phyloP scores from a whole-genome alignment of 768 basidiomycete genomes.

The Amanita muscaria region DNA sequence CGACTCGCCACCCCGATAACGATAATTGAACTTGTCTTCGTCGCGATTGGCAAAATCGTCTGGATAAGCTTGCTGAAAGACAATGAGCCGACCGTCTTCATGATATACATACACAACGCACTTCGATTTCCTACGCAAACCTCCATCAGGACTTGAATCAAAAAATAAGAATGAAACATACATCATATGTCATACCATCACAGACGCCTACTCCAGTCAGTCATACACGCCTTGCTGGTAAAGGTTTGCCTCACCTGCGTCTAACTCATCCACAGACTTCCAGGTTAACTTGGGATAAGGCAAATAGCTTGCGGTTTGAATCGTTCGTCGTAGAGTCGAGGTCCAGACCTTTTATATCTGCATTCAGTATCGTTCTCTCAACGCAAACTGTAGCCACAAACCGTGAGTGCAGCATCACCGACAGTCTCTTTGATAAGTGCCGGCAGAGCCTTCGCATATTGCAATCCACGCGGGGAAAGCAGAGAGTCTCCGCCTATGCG shows the following conservation, averaged over 20 bases:
- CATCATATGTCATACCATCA: slow-evolving; percentile 97
- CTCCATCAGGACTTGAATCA: not conserved
- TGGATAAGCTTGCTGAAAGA: slow-evolving; percentile 75
- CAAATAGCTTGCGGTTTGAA: slow-evolving; percentile 77
- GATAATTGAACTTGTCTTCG: slow-evolving; percentile 99
- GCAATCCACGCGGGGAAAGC: slow-evolving; percentile 73
- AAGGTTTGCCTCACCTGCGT: slow-evolving; percentile 51
- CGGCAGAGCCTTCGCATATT: slow-evolving; percentile 83
- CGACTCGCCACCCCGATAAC: slow-evolving; percentile 94
- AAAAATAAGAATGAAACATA: slow-evolving; percentile 11
- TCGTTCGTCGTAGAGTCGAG: slow-evolving; percentile 89
- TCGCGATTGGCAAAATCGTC: slow-evolving; percentile 98
- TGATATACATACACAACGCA: slow-evolving; percentile 19
- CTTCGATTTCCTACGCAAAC: slow-evolving; percentile 72
- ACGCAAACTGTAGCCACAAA: slow-evolving; percentile 24
- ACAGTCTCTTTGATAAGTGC: slow-evolving; percentile 84
- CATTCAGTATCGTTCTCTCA: not conserved
- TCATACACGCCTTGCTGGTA: not conserved
- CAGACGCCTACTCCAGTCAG: slow-evolving; percentile 56
- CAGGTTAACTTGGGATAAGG: slow-evolving; percentile 91
- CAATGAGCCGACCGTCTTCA: not conserved
- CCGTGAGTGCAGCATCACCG: slow-evolving; percentile 81
- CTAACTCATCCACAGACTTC: slow-evolving; percentile 97
- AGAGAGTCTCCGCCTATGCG: slow-evolving; percentile 97
- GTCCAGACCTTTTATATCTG: slow-evolving; percentile 76